Conservation (phyloP, 768 basidiomycete species). For the Strobilomyces echinocephalus region DNA sequence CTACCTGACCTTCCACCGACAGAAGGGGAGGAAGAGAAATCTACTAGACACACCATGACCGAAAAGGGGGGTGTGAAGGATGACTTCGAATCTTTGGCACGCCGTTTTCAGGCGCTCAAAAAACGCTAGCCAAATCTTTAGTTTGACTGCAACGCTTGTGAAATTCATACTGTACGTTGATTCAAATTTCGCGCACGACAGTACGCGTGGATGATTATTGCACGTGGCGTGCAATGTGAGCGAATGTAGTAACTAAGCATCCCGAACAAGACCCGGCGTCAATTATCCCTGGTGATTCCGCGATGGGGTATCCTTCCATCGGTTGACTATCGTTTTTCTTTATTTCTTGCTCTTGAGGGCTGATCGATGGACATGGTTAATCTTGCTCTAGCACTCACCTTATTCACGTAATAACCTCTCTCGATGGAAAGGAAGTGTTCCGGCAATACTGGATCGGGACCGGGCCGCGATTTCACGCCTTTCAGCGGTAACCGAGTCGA, state of each 20-base stretch:
- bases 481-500: background rate
- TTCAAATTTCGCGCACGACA: slow-evolving; percentile 10
- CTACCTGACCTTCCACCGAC: slow-evolving; percentile 50
- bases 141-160: background rate
- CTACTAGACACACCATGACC: slow-evolving; percentile 2
- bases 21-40: slow-evolving; percentile 41
- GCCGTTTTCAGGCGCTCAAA: slow-evolving; percentile 84
- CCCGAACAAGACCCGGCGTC: slow-evolving; percentile 17
- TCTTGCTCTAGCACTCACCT: background rate
- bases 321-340: background rate
- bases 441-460: background rate
- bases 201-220: slow-evolving; percentile 5
- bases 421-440: background rate
- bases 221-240: slow-evolving; percentile 6
- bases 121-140: slow-evolving; percentile 46
- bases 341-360: background rate
- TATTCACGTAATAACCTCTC: background rate
- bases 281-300: background rate
- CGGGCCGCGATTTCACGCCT: background rate
- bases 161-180: slow-evolving; percentile 3
- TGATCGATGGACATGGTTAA: background rate
- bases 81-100: slow-evolving; percentile 70
- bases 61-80: slow-evolving; percentile 41
- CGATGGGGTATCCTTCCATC: background rate
- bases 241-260: background rate